Evolutionary conservation across 306 rosid species (phyloP).

Genomic region (Cicer yamashitae): DNA sequence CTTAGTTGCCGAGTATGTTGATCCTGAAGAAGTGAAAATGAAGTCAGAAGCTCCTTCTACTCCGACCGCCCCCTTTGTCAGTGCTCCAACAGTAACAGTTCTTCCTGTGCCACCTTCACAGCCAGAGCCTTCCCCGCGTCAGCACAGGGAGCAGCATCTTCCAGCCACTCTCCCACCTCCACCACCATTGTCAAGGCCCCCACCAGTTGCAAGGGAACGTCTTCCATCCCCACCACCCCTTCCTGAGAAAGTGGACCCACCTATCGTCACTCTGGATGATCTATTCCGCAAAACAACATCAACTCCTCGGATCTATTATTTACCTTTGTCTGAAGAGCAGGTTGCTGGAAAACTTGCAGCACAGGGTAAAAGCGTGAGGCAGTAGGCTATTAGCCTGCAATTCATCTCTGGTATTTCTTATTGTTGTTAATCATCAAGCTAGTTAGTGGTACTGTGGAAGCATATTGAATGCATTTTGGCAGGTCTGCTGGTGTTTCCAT

Average conservation of each 20-base stretch:
- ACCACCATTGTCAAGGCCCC: constrained; percentile 57
- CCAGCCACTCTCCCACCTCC: constrained; percentile 58
- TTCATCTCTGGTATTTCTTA: constrained; percentile 33
- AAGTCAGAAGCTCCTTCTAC: constrained; percentile 68
- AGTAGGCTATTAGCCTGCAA: constrained; percentile 46
- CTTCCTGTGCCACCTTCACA: constrained; percentile 52
- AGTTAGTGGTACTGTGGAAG: constrained; percentile 51
- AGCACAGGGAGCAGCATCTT: constrained; percentile 51
- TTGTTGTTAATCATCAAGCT: constrained; percentile 40
- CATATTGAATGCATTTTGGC: constrained; percentile 47
- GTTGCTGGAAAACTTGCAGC: constrained; percentile 74
- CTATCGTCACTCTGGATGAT: constrained; percentile 90
- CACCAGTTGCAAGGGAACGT: constrained; percentile 67
- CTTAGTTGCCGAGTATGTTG: constrained; percentile 82
- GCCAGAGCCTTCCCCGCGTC: constrained; percentile 56
- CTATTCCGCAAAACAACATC: constrained; percentile 90
- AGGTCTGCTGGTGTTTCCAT: constrained; percentile 48
- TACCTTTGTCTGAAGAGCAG: constrained; percentile 88
- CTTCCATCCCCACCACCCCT: constrained; percentile 90
- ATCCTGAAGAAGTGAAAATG: constrained; percentile 82
- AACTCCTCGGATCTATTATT: constrained; percentile 91
- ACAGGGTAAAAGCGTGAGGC: constrained; percentile 57
- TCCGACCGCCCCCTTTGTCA: constrained; percentile 58
- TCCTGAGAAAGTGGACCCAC: constrained; percentile 71
- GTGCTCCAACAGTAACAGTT: constrained; percentile 54